phyloP scores from a whole-genome alignment of 2,329 filamentous ascomycete species.

The Aspergillus latus region DNA sequence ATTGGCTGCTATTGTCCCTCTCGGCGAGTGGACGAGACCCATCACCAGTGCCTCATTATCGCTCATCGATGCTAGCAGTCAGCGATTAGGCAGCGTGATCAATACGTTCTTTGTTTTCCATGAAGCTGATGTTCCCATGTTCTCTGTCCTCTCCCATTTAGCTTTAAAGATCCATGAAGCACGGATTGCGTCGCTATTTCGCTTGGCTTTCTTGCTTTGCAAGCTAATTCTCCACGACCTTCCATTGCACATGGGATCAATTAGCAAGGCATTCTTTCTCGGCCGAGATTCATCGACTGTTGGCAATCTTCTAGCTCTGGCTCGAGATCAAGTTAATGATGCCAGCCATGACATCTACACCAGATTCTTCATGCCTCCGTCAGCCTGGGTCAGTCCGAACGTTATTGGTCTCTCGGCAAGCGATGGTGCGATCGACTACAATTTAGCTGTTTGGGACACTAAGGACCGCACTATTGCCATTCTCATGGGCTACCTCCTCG shows the following conservation, averaged over 20 bases:
- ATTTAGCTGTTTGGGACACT: constrained; percentile 66
- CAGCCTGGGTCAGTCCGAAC: constrained; percentile 30
- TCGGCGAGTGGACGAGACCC: constrained; percentile 37
- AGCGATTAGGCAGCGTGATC: constrained; percentile 39
- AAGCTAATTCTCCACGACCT: constrained; percentile 46
- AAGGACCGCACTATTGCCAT: constrained; percentile 74
- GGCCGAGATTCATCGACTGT: constrained; percentile 23
- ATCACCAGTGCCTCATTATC: constrained; percentile 43
- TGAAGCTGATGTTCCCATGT: constrained; percentile 68
- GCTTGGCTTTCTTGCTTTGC: constrained; percentile 40
- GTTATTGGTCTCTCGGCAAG: constrained; percentile 20
- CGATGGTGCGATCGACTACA: constrained; percentile 50
- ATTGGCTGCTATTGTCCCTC: constrained; percentile 35
- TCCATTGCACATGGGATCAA: constrained; percentile 33
- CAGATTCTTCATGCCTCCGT: constrained; percentile 26
- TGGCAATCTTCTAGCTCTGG: constrained; percentile 14
- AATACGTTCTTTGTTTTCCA: constrained; percentile 44
- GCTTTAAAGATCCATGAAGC: constrained; percentile 63
- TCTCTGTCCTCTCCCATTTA: constrained; percentile 73
- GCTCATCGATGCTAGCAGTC: constrained; percentile 43
- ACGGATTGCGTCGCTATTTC: constrained; percentile 48
- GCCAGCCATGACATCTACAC: constrained; percentile 21
- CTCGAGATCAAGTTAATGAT: constrained; percentile 24
- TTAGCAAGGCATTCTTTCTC: constrained; percentile 22
- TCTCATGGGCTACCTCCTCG: constrained; percentile 73